A percentile compares a stretch with the other conserved stretches of the same genome.
These are phyloP conservation scores for Biscogniauxia mediterranea DNA, from an alignment of 2,329 filamentous ascomycete genomes.

Conservation along the genomic window DNA sequence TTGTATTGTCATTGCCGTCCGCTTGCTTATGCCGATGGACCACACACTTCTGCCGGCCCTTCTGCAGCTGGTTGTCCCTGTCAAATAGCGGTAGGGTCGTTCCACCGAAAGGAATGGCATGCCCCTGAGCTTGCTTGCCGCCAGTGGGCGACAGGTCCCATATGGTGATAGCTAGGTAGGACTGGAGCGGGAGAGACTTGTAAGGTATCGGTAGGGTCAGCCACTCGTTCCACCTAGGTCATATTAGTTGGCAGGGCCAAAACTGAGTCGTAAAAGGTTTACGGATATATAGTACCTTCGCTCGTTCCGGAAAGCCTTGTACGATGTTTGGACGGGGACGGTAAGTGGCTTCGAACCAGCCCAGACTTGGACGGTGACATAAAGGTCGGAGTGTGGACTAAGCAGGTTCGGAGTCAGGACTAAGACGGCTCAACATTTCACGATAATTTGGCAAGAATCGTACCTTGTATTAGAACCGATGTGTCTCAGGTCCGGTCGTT, in stretches of 20 bases:
- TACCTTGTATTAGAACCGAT: conserved; percentile 82
- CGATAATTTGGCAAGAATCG: conserved; percentile 6
- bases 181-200: conserved; percentile 74
- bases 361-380: conserved; percentile 91
- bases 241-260: conserved; percentile 12
- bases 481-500: conserved; percentile 77
- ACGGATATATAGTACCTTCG: conserved; percentile 49
- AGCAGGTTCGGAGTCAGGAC: conserved; percentile 26
- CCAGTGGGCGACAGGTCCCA: conserved; percentile 91
- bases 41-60: conserved; percentile 87
- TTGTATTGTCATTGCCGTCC: conserved; percentile 78
- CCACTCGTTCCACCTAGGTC: conserved; percentile 88
- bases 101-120: conserved; percentile 88
- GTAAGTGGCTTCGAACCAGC: conserved; percentile 93
- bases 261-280: not conserved
- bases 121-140: conserved; percentile 65
- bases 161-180: conserved; percentile 85
- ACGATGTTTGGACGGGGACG: conserved; percentile 86
- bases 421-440: too few relatives aligned
- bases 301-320: conserved; percentile 82
- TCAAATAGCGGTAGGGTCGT: conserved; percentile 94
- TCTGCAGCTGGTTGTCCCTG: conserved; percentile 83
- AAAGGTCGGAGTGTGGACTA: conserved; percentile 82
- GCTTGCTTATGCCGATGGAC: conserved; percentile 79
- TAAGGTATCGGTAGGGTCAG: conserved; percentile 83